These are phyloP conservation scores for Sambucus nigra DNA, from an alignment of 129 eudicot genomes.

Conservation along the genomic window DNA sequence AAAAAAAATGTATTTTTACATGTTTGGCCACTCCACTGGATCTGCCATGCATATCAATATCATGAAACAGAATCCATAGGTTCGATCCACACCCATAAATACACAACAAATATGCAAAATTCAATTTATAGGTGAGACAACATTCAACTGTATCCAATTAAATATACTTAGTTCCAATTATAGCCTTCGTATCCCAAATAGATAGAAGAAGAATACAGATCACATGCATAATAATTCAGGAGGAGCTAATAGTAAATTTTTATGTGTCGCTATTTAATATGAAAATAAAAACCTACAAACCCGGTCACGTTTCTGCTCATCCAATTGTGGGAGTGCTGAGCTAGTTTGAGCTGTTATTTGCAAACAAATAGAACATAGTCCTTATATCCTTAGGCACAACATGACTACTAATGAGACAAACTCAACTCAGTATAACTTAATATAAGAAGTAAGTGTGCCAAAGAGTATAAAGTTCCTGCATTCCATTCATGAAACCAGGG, in stretches of 20 bases:
- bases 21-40: too few species aligned
- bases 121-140: too few species aligned
- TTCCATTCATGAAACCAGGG: constrained; percentile 57
- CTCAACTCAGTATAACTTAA: constrained; percentile 2
- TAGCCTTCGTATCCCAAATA: background rate
- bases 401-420: background rate
- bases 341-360: constrained; percentile 82
- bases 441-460: background rate
- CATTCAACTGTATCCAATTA: too few species aligned
- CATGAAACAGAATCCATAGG: too few species aligned
- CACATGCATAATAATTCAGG: background rate
- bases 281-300: constrained; percentile 24
- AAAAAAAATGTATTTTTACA: too few species aligned
- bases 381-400: background rate
- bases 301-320: constrained; percentile 78
- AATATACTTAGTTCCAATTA: background rate
- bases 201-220: too few species aligned
- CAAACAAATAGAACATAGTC: constrained; percentile 13
- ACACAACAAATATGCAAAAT: too few species aligned
- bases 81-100: too few species aligned
- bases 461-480: constrained; percentile 48
- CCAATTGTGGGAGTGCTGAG: constrained; percentile 83
- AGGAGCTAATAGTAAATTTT: background rate
- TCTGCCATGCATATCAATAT: too few species aligned
- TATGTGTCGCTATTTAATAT: background rate